Base-by-base conservation (phyloP, 2,329 filamentous ascomycete species). In the Aspergillus aculeatinus region DNA sequence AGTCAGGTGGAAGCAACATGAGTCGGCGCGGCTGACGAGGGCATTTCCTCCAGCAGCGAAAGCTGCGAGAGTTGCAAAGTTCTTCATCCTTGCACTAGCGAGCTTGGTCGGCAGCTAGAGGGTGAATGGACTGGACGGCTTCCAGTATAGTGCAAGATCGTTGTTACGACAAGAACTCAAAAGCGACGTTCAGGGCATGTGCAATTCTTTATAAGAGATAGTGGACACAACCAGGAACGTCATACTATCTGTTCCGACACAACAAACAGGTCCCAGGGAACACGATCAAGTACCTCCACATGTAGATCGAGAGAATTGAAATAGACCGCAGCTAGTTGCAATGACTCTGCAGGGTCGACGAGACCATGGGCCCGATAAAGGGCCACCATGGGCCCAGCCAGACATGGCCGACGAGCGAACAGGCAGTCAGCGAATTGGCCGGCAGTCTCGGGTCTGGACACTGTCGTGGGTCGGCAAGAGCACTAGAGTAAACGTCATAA, bases 1-100 rank as follows among this genome's bases (percentile, higher is more conserved):
- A 4, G 75, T 79, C 39, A 88, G 68, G 60, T 80, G 76, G 72
- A 88, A 87, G 63, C 80, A 81, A 68, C 84, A 84, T 51, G 70
- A 74, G 44, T 71, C 72, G 52, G 68, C 65, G 51, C 77, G 71
- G 59, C 72, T 60, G 58, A 77, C 70, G 27, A 79, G 70, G 51
- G 79, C 80, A 64, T 81, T 78, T 57, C 77, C 74, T 48, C 76
- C 74, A 47, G 72, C 70, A 63, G 75, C 69, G 25, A 80, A 72
- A 55, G 76, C 75, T 49, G 77, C 71, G 48, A 77, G 58, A 51
- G 74, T 68, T 59, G 72, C 63, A 60, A 79, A 65, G 53, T 69
- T 72, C 67, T 74, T 78, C 76, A 81, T 80, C 9, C 47, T 65
- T 58, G 51, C 12, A 39, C 31, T 25, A 63, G 59, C 58, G 61